Conservation (phyloP, 2,329 filamentous ascomycete genomes). For the Trichoderma atroviride region DNA sequence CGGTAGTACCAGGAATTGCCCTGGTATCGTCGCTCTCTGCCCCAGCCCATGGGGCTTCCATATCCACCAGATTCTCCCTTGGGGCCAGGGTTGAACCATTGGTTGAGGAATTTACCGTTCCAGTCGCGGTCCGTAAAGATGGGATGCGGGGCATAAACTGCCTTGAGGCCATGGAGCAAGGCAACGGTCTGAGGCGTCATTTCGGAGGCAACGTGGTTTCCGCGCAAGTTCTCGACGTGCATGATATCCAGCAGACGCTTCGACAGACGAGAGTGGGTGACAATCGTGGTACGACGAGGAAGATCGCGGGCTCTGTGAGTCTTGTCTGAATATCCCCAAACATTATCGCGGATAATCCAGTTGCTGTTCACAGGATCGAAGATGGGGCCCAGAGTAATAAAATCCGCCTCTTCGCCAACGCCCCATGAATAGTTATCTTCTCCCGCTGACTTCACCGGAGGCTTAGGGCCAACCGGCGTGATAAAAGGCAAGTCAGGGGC, state of each 20-base stretch:
- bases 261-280: constrained; percentile 74
- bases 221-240: constrained; percentile 74
- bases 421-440: constrained; percentile 76
- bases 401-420: constrained; percentile 73
- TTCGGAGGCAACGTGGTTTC: constrained; percentile 77
- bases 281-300: constrained; percentile 74
- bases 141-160: constrained; percentile 76
- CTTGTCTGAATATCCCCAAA: constrained; percentile 65
- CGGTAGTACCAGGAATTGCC: constrained; percentile 66
- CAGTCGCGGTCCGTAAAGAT: constrained; percentile 79
- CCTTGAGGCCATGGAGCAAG: constrained; percentile 77
- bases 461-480: constrained; percentile 63
- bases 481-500: constrained; percentile 61
- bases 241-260: constrained; percentile 72
- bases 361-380: constrained; percentile 73
- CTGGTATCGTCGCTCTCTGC: constrained; percentile 58
- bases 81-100: constrained; percentile 63
- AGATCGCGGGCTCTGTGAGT: constrained; percentile 56
- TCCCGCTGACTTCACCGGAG: constrained; percentile 59
- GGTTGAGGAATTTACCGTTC: constrained; percentile 56
- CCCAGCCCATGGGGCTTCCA: constrained; percentile 62
- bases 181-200: constrained; percentile 77
- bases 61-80: constrained; percentile 57
- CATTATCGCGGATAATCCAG: constrained; percentile 70
- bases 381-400: constrained; percentile 76